phyloP scores from a whole-genome alignment of 2,329 filamentous ascomycete species.

The Elsinoe australis region DNA sequence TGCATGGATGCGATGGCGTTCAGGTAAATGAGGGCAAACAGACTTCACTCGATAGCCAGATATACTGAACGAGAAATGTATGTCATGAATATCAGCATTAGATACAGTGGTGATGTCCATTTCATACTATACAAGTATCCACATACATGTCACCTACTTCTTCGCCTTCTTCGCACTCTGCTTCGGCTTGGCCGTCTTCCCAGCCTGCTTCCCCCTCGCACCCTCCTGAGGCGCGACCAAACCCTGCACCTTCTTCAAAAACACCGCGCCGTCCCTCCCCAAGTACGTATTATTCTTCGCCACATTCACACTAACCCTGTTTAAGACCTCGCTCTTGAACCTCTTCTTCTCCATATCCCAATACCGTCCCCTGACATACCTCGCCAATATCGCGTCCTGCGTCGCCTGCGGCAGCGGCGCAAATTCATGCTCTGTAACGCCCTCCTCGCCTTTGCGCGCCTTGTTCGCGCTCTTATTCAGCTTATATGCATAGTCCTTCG shows the following conservation, averaged over 20 bases:
- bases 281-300: constrained; percentile 25
- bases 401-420: constrained; percentile 18
- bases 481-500: constrained; percentile 18
- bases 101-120: too few relatives aligned
- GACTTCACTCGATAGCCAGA: too few relatives aligned
- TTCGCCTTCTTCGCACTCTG: neutral
- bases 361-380: constrained; percentile 25
- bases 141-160: neutral
- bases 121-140: neutral
- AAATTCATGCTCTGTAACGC: constrained; percentile 16
- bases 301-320: constrained; percentile 22
- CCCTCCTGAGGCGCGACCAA: constrained; percentile 17
- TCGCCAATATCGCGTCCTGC: constrained; percentile 21
- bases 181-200: neutral
- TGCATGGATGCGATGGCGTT: neutral
- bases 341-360: constrained; percentile 19
- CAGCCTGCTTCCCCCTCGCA: constrained; percentile 1
- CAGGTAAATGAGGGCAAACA: too few relatives aligned
- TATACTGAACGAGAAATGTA: too few relatives aligned
- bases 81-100: too few relatives aligned
- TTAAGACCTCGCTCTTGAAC: constrained; percentile 23
- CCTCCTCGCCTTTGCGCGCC: constrained; percentile 15
- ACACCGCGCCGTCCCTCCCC: constrained; percentile 26
- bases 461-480: constrained; percentile 7
- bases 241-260: constrained; percentile 29